These are phyloP conservation scores for Naumovozyma castellii DNA, from an alignment of 805 yeast species.

Conservation along the genomic window DNA sequence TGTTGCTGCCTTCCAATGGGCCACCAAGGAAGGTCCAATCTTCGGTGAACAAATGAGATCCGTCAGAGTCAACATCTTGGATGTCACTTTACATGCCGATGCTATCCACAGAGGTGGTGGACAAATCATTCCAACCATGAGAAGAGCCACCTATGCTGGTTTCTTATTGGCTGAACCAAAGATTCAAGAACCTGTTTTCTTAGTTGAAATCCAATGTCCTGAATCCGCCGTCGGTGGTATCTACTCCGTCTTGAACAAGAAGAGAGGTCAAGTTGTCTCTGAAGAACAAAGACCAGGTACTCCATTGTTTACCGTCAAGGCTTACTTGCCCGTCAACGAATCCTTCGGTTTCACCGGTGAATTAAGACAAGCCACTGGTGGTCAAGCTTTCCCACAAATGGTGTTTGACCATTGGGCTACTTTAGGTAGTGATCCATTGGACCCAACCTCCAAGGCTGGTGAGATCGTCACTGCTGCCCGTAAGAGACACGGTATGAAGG, in stretches of 20 bases:
- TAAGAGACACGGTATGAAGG: conserved; percentile 96
- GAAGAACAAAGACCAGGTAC: conserved; percentile 99
- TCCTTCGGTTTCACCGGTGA: conserved; percentile 99
- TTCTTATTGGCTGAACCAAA: conserved; percentile 97
- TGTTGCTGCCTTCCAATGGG: conserved; percentile 99
- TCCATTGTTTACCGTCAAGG: conserved; percentile 98
- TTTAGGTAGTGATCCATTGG: conserved; percentile 86
- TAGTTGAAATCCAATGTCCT: conserved; percentile 99
- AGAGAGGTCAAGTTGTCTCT: conserved; percentile 99
- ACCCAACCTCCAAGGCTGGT: conserved; percentile 69
- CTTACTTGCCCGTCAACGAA: conserved; percentile 99
- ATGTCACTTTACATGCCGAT: conserved; percentile 99
- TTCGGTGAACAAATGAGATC: conserved; percentile 95
- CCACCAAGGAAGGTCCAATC: conserved; percentile 98
- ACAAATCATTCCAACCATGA: conserved; percentile 99
- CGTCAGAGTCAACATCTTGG: conserved; percentile 94
- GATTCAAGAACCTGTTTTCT: conserved; percentile 98
- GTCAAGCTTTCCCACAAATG: conserved; percentile 99
- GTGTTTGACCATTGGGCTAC: conserved; percentile 98
- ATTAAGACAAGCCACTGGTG: conserved; percentile 99
- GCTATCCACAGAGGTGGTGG: conserved; percentile 99
- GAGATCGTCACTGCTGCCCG: conserved; percentile 59
- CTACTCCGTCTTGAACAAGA: conserved; percentile 97
- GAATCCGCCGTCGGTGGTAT: conserved; percentile 99
- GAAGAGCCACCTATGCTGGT: conserved; percentile 98